Percentiles rank a stretch among this genome's conserved stretches.
These are phyloP conservation scores for Rhynchosporium agropyri DNA, from an alignment of 2,329 filamentous ascomycete genomes.

Conservation along the genomic window DNA sequence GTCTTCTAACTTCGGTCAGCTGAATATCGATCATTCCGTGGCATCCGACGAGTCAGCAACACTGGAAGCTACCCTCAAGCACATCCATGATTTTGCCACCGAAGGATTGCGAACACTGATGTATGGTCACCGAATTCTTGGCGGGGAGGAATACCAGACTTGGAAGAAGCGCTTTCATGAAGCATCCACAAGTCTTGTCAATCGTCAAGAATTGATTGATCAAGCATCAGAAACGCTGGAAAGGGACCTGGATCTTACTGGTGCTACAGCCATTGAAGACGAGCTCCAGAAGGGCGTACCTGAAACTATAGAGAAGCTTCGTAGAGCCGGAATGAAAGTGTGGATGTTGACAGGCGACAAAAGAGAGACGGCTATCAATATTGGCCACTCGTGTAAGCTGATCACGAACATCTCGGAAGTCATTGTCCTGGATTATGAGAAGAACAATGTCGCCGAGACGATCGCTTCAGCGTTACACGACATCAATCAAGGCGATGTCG, in stretches of 20 bases:
- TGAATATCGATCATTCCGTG: constrained; percentile 18
- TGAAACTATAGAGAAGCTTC: constrained; percentile 86
- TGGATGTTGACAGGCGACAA: constrained; percentile 98
- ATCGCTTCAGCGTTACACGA: constrained; percentile 16
- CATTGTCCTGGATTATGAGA: constrained; percentile 69
- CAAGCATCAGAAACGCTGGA: constrained; percentile 80
- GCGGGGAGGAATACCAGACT: constrained; percentile 69
- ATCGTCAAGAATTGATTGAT: constrained; percentile 79
- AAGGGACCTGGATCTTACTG: constrained; percentile 78
- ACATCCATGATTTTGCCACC: constrained; percentile 84
- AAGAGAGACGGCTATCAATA: constrained; percentile 88
- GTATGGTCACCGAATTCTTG: constrained; percentile 77
- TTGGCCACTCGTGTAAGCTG: constrained; percentile 82
- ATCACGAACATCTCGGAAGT: constrained; percentile 72
- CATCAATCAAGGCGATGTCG: constrained; percentile 26
- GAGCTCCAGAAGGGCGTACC: constrained; percentile 89
- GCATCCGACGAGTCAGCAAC: constrained; percentile 50
- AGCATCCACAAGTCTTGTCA: constrained; percentile 78
- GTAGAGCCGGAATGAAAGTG: constrained; percentile 82
- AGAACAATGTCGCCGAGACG: constrained; percentile 29
- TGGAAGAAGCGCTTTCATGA: constrained; percentile 81
- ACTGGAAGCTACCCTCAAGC: constrained; percentile 59
- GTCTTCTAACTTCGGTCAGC: constrained; percentile 3
- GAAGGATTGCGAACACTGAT: constrained; percentile 85
- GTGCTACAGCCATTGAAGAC: constrained; percentile 91